These are phyloP conservation scores for Phyllostachys edulis DNA, from an alignment of 176 grass and related monocot genomes.

Conservation along the genomic window DNA sequence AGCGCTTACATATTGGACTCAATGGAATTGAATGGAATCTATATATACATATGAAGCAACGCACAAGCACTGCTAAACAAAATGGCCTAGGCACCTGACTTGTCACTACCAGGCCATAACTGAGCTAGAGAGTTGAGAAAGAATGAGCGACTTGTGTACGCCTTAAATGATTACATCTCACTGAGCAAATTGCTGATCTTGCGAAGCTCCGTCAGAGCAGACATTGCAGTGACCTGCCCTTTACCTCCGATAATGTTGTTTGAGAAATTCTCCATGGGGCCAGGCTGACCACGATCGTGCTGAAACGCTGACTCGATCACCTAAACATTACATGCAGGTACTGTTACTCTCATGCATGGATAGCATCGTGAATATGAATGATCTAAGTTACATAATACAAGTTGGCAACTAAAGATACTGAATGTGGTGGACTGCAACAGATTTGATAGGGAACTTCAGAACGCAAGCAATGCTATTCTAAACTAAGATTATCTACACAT, in stretches of 20 bases:
- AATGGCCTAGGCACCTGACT: slow-evolving; percentile 6
- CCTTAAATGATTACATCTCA: slow-evolving; percentile 53
- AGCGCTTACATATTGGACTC: slow-evolving; percentile 12
- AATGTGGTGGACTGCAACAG: neutral
- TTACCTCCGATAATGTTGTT: slow-evolving; percentile 74
- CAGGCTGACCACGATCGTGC: slow-evolving; percentile 62
- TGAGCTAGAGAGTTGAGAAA: slow-evolving; percentile 16
- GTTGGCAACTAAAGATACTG: neutral
- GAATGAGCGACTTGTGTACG: neutral
- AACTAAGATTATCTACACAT: neutral
- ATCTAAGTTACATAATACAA: neutral
- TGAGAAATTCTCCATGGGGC: slow-evolving; percentile 55
- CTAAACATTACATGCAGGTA: slow-evolving; percentile 30
- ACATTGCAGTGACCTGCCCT: slow-evolving; percentile 73
- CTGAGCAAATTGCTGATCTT: slow-evolving; percentile 84
- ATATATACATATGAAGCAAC: slow-evolving; percentile 43
- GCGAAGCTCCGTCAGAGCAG: slow-evolving; percentile 83
- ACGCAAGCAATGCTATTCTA: neutral
- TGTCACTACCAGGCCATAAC: slow-evolving; percentile 23
- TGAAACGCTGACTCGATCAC: slow-evolving; percentile 89
- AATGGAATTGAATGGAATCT: slow-evolving; percentile 43
- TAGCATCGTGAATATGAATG: neutral
- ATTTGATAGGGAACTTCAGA: neutral
- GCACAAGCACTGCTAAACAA: neutral
- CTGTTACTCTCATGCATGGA: slow-evolving; percentile 1